Evolutionary conservation across 495 filamentous ascomycete species (phyloP).

Genomic region (Articulospora tetracladia): DNA sequence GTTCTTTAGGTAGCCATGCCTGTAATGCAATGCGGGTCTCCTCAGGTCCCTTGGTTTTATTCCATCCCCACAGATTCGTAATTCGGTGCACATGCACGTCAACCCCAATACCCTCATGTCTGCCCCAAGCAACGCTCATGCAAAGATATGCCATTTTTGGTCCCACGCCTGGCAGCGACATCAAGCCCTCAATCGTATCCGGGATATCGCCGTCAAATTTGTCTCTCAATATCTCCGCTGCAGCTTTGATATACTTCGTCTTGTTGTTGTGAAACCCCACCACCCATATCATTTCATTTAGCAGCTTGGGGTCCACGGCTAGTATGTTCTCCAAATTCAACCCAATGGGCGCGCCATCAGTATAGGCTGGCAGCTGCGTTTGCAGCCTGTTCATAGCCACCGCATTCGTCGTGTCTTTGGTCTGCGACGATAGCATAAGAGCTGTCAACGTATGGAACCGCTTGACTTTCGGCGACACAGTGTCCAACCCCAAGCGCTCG

Average conservation of each 20-base stretch:
- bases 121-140: slow-evolving; percentile 62
- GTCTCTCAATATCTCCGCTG: slow-evolving; percentile 70
- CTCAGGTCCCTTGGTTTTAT: slow-evolving; percentile 74
- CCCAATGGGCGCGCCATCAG: slow-evolving; percentile 32
- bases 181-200: slow-evolving; percentile 69
- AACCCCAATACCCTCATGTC: slow-evolving; percentile 59
- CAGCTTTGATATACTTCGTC: slow-evolving; percentile 78
- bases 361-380: slow-evolving; percentile 58
- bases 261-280: slow-evolving; percentile 98
- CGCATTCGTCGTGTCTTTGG: slow-evolving; percentile 91
- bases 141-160: slow-evolving; percentile 98
- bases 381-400: slow-evolving; percentile 78
- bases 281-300: slow-evolving; percentile 77
- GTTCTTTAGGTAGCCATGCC: slow-evolving; percentile 79
- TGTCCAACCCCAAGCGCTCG: slow-evolving; percentile 62
- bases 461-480: slow-evolving; percentile 54
- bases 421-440: slow-evolving; percentile 95
- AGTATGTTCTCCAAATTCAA: slow-evolving; percentile 80
- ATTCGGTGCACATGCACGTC: slow-evolving; percentile 80
- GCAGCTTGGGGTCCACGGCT: slow-evolving; percentile 57
- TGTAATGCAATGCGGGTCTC: slow-evolving; percentile 76
- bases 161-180: slow-evolving; percentile 83
- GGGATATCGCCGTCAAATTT: slow-evolving; percentile 76
- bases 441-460: slow-evolving; percentile 90
- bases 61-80: slow-evolving; percentile 94